Evolutionary conservation across 768 basidiomycete species (phyloP).

Genomic region (Dentipellis sp.): DNA sequence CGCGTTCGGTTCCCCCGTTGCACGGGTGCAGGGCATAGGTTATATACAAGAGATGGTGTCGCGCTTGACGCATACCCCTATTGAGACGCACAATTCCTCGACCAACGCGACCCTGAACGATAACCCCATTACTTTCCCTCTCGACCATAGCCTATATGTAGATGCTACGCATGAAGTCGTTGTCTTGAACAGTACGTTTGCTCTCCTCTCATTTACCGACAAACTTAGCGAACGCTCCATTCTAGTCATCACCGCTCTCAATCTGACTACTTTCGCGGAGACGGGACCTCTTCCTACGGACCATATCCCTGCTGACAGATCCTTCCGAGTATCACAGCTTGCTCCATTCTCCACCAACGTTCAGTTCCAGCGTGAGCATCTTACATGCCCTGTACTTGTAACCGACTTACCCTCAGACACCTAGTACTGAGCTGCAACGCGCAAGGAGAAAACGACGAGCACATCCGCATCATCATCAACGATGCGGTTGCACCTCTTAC

Average conservation of each 20-base stretch:
- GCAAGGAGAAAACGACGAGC: slow-evolving; percentile 23
- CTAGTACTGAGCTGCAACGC: slow-evolving; percentile 22
- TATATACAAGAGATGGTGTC: slow-evolving; percentile 80
- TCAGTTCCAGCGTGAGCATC: slow-evolving; percentile 69
- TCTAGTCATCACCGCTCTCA: slow-evolving; percentile 76
- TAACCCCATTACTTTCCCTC: slow-evolving; percentile 58
- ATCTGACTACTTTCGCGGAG: slow-evolving; percentile 64
- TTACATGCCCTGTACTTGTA: not conserved
- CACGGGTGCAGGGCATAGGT: slow-evolving; percentile 68
- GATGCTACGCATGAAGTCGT: slow-evolving; percentile 93
- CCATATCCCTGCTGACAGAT: slow-evolving; percentile 53
- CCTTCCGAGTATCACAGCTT: slow-evolving; percentile 68
- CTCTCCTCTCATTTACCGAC: not conserved
- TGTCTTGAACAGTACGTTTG: slow-evolving; percentile 60
- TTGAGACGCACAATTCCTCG: slow-evolving; percentile 63
- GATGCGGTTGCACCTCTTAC: slow-evolving; percentile 80
- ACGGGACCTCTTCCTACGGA: slow-evolving; percentile 69
- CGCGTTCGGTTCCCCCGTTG: slow-evolving; percentile 76
- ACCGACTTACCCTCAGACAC: not conserved
- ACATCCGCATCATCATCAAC: slow-evolving; percentile 82
- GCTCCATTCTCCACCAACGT: slow-evolving; percentile 86
- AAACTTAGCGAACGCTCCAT: slow-evolving; percentile 1
- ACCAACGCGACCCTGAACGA: slow-evolving; percentile 80
- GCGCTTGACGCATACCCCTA: slow-evolving; percentile 69
- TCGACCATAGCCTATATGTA: slow-evolving; percentile 67